Evolutionary conservation across 805 yeast genomes (phyloP).

Genomic region (Starmerella etchellsii): DNA sequence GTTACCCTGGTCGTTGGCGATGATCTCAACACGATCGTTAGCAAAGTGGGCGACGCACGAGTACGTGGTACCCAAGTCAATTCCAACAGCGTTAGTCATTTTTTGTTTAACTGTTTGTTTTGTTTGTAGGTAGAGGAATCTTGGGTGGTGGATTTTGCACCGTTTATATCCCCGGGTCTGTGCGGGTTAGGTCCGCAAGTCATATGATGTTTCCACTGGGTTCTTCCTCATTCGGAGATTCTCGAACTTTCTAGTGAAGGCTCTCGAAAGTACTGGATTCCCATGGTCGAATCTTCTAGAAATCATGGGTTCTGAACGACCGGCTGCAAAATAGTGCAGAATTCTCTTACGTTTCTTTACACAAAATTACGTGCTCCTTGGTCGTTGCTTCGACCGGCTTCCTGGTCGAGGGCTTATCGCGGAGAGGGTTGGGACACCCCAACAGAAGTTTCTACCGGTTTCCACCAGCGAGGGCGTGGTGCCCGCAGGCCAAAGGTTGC

Average conservation of each 20-base stretch:
- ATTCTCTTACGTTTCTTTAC: too few species aligned
- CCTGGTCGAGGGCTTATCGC: too few species aligned
- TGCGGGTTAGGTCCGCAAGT: constrained; percentile 14
- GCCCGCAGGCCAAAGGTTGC: too few species aligned
- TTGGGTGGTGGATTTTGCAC: neutral
- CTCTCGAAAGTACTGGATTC: neutral
- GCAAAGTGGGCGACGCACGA: constrained; percentile 88
- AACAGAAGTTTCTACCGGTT: too few species aligned
- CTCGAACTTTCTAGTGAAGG: constrained; percentile 13
- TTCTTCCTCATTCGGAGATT: constrained; percentile 16
- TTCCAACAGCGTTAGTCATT: constrained; percentile 23
- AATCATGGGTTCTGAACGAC: too few species aligned
- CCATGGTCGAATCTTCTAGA: too few species aligned
- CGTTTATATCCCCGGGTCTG: constrained; percentile 7
- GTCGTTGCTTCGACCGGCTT: too few species aligned
- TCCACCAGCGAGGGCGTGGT: too few species aligned
- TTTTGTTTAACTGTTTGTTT: neutral
- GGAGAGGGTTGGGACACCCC: too few species aligned
- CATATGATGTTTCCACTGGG: constrained; percentile 7
- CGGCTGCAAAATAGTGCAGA: too few species aligned
- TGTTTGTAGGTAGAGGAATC: neutral
- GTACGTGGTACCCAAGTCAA: constrained; percentile 86
- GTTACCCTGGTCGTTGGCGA: constrained; percentile 97
- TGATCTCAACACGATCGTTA: constrained; percentile 82
- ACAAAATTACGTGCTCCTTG: too few species aligned